Evolutionary conservation across 768 basidiomycete genomes (phyloP).

Genomic region (Macrolepiota fuliginosa): DNA sequence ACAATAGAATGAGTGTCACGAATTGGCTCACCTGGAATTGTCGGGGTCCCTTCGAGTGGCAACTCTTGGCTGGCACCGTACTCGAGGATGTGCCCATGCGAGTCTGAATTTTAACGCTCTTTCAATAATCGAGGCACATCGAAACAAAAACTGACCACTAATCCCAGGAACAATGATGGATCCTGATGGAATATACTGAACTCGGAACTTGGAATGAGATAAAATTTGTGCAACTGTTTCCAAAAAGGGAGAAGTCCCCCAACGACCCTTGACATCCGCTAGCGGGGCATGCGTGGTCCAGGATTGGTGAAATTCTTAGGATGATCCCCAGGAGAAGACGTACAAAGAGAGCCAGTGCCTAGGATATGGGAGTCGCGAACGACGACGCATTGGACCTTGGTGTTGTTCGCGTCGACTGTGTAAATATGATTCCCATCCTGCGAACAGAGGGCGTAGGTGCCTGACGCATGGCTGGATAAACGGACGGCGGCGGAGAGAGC

Average conservation of each 20-base stretch:
- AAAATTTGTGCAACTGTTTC: conserved; percentile 19
- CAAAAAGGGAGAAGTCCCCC: conserved; percentile 26
- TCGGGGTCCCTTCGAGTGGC: conserved; percentile 60
- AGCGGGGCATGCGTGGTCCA: neutral
- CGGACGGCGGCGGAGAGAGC: neutral
- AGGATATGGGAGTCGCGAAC: conserved; percentile 48
- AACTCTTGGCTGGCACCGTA: conserved; percentile 69
- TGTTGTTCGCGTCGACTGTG: conserved; percentile 57
- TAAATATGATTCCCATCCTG: conserved; percentile 51
- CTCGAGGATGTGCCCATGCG: conserved; percentile 77
- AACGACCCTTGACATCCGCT: conserved; percentile 43
- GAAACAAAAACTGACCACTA: conserved; percentile 48
- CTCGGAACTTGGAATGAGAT: conserved; percentile 15
- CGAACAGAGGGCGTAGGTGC: conserved; percentile 63
- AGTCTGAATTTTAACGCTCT: conserved; percentile 44
- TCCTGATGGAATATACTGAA: conserved; percentile 51
- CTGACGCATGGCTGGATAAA: neutral
- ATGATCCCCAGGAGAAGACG: conserved; percentile 19
- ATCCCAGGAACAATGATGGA: conserved; percentile 72
- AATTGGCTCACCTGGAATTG: conserved; percentile 46
- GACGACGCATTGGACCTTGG: conserved; percentile 62
- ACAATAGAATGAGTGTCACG: neutral
- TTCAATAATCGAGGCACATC: neutral
- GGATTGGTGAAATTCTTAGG: neutral
- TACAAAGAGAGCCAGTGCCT: conserved; percentile 57